Evolutionary conservation across 1,284 basidiomycete species (phyloP).

Genomic region (Sanghuangporus weigelae): DNA sequence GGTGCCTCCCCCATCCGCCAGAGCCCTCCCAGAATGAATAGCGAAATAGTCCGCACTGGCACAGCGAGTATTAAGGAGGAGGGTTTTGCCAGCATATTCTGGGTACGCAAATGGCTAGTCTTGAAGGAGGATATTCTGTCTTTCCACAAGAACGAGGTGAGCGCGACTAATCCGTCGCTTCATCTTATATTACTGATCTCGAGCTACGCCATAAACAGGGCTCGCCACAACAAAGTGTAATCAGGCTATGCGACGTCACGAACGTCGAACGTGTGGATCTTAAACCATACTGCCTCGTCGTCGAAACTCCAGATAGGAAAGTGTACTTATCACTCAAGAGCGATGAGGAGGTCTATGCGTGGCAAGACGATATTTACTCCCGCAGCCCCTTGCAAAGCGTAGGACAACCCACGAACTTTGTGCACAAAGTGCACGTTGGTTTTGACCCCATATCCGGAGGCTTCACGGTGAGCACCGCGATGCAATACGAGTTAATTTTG

Average conservation of each 20-base stretch:
- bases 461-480: constrained; percentile 67
- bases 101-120: constrained; percentile 89
- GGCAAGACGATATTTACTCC: constrained; percentile 95
- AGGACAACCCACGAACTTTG: constrained; percentile 93
- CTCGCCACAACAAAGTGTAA: constrained; percentile 59
- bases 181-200: constrained; percentile 8
- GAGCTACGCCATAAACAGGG: constrained; percentile 34
- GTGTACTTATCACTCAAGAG: constrained; percentile 82
- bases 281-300: constrained; percentile 86
- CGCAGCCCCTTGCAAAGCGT: constrained; percentile 92
- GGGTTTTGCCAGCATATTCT: constrained; percentile 86
- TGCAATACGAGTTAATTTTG: not conserved
- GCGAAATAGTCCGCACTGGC: constrained; percentile 59
- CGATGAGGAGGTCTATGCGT: constrained; percentile 94
- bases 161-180: constrained; percentile 24
- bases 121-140: constrained; percentile 77
- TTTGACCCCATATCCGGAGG: constrained; percentile 93
- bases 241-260: constrained; percentile 75
- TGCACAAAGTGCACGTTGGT: constrained; percentile 97
- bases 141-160: constrained; percentile 91
- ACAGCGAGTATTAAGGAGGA: constrained; percentile 84
- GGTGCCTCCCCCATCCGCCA: constrained; percentile 66
- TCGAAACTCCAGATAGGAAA: constrained; percentile 80
- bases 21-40: constrained; percentile 36
- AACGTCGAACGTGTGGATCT: constrained; percentile 89